A percentile compares a stretch with the other conserved stretches of the same genome.
Evolutionary conservation across 2,329 filamentous ascomycete species (phyloP).

Genomic region (Thelonectria blattea): DNA sequence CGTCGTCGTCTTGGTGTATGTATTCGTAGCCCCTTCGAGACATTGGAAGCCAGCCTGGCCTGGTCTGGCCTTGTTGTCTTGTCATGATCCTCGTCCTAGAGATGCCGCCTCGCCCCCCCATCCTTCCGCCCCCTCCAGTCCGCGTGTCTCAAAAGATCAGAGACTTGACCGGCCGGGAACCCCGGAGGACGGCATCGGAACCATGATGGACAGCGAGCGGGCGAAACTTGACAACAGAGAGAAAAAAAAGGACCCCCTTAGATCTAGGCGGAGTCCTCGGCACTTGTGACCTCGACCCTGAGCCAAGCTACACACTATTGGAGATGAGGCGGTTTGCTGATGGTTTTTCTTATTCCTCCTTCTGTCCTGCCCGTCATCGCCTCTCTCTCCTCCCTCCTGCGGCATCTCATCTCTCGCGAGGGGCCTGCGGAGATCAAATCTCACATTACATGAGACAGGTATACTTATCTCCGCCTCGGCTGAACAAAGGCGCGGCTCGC

Average conservation of each 20-base stretch:
- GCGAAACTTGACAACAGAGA: not conserved
- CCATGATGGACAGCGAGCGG: not conserved
- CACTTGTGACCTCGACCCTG: too few relatives aligned
- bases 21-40: not conserved
- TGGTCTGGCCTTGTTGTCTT: not conserved
- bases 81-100: conserved; percentile 2
- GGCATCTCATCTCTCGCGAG: conserved; percentile 6
- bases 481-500: conserved; percentile 3
- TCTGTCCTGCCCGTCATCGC: not conserved
- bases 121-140: too few relatives aligned
- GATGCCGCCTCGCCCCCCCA: not conserved
- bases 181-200: not conserved
- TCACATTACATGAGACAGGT: conserved; percentile 2
- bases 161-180: not conserved
- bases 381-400: not conserved
- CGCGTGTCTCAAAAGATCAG: not conserved
- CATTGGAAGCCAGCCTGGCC: not conserved
- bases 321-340: not conserved
- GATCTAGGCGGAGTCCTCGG: not conserved
- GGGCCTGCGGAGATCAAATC: not conserved
- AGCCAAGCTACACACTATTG: not conserved
- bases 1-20: not conserved
- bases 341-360: conserved; percentile 11
- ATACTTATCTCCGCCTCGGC: conserved; percentile 14
- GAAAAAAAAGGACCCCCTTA: not conserved